Conservation (phyloP, 1,284 basidiomycete genomes). For the Melampsora americana region DNA sequence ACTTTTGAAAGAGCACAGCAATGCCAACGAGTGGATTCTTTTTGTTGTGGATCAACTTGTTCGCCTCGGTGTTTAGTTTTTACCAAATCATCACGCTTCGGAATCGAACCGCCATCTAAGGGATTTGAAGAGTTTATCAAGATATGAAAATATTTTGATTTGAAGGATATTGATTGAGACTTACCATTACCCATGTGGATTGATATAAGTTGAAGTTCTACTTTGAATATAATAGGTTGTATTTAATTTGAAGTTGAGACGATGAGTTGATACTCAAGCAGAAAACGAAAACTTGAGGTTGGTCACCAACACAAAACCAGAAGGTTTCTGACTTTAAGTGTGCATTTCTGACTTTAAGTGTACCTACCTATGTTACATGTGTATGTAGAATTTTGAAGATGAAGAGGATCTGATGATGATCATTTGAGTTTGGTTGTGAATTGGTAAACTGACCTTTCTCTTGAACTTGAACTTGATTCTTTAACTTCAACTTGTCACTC, state of each 20-base stretch:
- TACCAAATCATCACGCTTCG: slow-evolving; percentile 74
- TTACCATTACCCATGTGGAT: slow-evolving; percentile 40
- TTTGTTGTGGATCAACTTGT: slow-evolving; percentile 78
- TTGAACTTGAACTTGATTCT: too few species aligned
- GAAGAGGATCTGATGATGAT: too few species aligned
- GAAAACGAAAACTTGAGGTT: background rate
- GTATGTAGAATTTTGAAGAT: background rate
- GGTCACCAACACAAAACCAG: background rate
- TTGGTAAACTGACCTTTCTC: too few species aligned
- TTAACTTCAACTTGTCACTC: too few species aligned
- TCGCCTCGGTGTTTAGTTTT: slow-evolving; percentile 73
- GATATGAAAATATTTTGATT: background rate
- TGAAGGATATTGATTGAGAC: background rate
- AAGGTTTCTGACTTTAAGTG: background rate
- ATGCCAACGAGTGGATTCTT: slow-evolving; percentile 78
- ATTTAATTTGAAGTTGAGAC: background rate
- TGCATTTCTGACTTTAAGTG: background rate
- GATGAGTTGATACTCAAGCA: background rate
- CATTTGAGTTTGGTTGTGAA: background rate
- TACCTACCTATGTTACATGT: too few species aligned
- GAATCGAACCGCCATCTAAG: slow-evolving; percentile 61
- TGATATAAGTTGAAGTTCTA: background rate
- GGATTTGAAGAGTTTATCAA: background rate
- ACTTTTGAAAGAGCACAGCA: slow-evolving; percentile 91
- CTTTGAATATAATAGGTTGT: background rate